phyloP scores from a whole-genome alignment of 2,329 filamentous ascomycete species.

The Podosphaera leucotricha region DNA sequence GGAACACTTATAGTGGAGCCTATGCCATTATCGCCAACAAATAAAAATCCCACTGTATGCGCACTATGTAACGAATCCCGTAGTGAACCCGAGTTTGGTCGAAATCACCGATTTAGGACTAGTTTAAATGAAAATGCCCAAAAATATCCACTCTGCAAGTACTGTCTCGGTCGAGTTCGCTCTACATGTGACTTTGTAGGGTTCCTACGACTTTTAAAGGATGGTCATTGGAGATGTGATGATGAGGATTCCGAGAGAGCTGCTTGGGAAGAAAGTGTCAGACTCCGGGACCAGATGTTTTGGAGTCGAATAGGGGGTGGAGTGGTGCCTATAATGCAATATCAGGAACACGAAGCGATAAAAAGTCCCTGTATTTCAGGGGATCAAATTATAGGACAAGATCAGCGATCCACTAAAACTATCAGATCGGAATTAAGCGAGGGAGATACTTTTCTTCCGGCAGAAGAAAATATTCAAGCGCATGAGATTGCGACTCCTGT shows the following conservation, averaged over 20 bases:
- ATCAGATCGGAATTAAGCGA: background rate
- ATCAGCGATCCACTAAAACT: conserved; percentile 2
- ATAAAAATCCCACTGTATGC: conserved; percentile 28
- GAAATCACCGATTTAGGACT: conserved; percentile 72
- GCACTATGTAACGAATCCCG: conserved; percentile 72
- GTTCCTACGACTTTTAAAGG: conserved; percentile 74
- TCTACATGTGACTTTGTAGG: conserved; percentile 83
- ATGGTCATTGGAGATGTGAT: conserved; percentile 73
- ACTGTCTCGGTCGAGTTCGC: conserved; percentile 63
- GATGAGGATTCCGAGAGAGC: conserved; percentile 64
- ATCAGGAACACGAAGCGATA: conserved; percentile 6
- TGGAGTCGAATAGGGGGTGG: conserved; percentile 86
- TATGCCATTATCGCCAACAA: conserved; percentile 30
- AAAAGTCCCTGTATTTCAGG: conserved; percentile 12
- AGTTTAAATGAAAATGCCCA: conserved; percentile 72
- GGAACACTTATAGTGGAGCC: conserved; percentile 79
- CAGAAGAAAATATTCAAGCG: background rate
- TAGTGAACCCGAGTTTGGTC: conserved; percentile 43
- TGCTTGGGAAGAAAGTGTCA: conserved; percentile 87
- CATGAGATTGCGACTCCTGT: background rate
- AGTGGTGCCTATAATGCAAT: conserved; percentile 37
- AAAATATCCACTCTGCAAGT: conserved; percentile 70
- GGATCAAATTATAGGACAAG: conserved; percentile 12
- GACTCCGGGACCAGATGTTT: conserved; percentile 83
- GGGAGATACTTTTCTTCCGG: background rate